Percentiles rank a stretch among this genome's conserved stretches.
Conservation (phyloP, 1,139 yeast species). For the Geotrichum reessii region DNA sequence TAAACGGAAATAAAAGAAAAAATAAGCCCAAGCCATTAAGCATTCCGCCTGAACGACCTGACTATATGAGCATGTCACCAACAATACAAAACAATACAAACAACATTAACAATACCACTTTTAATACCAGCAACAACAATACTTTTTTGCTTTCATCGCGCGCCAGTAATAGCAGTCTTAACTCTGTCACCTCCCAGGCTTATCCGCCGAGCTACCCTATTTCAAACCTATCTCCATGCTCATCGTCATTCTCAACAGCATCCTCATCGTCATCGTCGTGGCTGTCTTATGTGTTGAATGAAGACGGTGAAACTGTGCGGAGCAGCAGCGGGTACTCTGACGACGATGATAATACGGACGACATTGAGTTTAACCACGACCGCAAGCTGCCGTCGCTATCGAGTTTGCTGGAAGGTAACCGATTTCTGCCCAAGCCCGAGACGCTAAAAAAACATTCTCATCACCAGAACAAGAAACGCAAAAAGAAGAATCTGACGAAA, state of each 20-base stretch:
- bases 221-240: not conserved
- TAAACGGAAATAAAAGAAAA: slow-evolving; percentile 20
- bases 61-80: not conserved
- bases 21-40: slow-evolving; percentile 20
- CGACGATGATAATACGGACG: not conserved
- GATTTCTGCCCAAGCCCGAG: not conserved
- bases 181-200: not conserved
- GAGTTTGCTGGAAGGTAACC: slow-evolving; percentile 1
- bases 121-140: slow-evolving; percentile 14
- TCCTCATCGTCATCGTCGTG: not conserved
- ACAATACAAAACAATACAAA: not conserved
- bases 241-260: not conserved
- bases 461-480: not conserved
- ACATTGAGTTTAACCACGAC: not conserved
- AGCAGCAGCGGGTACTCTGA: not conserved
- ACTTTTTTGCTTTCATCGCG: slow-evolving; percentile 3
- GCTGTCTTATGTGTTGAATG: not conserved
- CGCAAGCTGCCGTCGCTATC: slow-evolving; percentile 2
- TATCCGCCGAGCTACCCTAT: not conserved
- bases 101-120: slow-evolving; percentile 3
- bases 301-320: not conserved
- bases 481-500: slow-evolving; percentile 21
- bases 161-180: not conserved
- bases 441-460: not conserved
- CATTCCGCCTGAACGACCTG: not conserved